Evolutionary conservation across 1,284 basidiomycete genomes (phyloP).

Genomic region (Puccinia polysora): DNA sequence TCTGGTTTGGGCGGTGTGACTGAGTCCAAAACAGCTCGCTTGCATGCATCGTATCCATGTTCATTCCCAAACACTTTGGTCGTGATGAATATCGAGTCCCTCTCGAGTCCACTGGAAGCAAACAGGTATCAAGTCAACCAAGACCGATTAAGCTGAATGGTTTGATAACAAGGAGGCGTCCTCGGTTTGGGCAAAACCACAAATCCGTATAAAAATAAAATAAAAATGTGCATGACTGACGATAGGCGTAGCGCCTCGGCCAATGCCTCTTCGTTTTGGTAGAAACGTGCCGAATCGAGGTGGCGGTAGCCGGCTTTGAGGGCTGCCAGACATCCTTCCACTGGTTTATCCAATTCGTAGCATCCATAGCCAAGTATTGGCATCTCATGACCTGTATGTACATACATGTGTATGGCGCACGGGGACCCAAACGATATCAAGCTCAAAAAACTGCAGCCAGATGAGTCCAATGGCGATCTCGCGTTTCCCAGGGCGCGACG

Average conservation of each 20-base stretch:
- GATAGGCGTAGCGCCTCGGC: slow-evolving; percentile 59
- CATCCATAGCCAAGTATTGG: slow-evolving; percentile 77
- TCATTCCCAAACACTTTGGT: slow-evolving; percentile 48
- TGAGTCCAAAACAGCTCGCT: slow-evolving; percentile 47
- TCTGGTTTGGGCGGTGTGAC: slow-evolving; percentile 43
- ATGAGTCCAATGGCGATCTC: neutral
- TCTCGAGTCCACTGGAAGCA: slow-evolving; percentile 54
- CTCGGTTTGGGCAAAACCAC: neutral
- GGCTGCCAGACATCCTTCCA: slow-evolving; percentile 69
- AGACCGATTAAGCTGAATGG: neutral
- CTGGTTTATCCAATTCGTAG: slow-evolving; percentile 65
- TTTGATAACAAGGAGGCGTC: slow-evolving; percentile 48
- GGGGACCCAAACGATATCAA: too few relatives aligned
- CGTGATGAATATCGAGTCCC: slow-evolving; percentile 65
- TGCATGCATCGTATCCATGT: slow-evolving; percentile 46
- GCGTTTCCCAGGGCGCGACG: neutral
- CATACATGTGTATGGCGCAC: neutral
- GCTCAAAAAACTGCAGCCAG: neutral
- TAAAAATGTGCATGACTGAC: neutral
- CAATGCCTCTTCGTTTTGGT: slow-evolving; percentile 66
- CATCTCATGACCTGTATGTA: slow-evolving; percentile 54
- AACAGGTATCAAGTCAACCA: slow-evolving; percentile 10
- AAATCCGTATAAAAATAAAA: neutral
- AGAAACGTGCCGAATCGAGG: slow-evolving; percentile 60
- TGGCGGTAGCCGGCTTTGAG: slow-evolving; percentile 58